Conservation (phyloP, 73 alveolate species). For the Paramecium sonneborni region DNA sequence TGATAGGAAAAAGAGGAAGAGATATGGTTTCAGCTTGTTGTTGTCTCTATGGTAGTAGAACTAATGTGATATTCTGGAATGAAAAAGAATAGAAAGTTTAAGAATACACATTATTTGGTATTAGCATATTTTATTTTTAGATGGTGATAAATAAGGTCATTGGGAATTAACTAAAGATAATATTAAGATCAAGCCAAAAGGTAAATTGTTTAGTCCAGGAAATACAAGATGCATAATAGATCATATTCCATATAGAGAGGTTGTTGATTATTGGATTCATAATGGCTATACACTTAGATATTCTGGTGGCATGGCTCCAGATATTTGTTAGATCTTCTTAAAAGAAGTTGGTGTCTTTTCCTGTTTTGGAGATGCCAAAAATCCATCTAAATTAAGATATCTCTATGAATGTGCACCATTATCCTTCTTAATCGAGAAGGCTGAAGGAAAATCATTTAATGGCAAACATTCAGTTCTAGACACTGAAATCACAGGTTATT, state of each 20-base stretch:
- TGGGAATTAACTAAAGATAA: constrained; percentile 79
- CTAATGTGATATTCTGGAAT: constrained; percentile 70
- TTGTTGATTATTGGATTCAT: constrained; percentile 75
- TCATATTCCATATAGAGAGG: constrained; percentile 70
- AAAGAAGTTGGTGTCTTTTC: constrained; percentile 88
- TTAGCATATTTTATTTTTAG: background rate
- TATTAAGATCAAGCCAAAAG: constrained; percentile 69
- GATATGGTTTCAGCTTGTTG: constrained; percentile 74
- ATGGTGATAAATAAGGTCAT: constrained; percentile 40
- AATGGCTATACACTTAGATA: constrained; percentile 86
- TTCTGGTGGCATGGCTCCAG: constrained; percentile 94
- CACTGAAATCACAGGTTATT: constrained; percentile 22
- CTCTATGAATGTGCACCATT: constrained; percentile 88
- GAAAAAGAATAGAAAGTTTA: constrained; percentile 66
- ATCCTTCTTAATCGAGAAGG: constrained; percentile 82
- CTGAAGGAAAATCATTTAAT: constrained; percentile 87
- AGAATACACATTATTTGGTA: constrained; percentile 69
- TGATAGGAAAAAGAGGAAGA: constrained; percentile 72
- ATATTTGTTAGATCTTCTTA: constrained; percentile 86
- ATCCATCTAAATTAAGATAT: constrained; percentile 62
- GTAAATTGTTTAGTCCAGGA: constrained; percentile 89
- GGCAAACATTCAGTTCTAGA: constrained; percentile 64
- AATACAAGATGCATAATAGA: constrained; percentile 81
- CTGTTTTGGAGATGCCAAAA: constrained; percentile 68
- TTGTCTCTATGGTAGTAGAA: constrained; percentile 79